Conservation (phyloP, 345 rosid genomes). For the Aurinia saxatilis region DNA sequence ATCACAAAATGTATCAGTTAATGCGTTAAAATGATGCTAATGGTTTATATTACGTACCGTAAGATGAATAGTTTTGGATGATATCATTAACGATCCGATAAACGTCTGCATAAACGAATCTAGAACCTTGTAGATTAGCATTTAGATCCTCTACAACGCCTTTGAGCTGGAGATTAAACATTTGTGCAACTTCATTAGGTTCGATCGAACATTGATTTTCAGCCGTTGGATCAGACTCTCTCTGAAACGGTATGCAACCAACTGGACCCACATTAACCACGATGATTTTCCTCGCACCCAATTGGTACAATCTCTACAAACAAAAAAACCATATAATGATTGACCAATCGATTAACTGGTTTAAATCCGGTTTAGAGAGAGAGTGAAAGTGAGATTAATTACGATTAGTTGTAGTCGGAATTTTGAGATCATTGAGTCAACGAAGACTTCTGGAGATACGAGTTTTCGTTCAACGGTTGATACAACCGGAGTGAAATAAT, state of each 20-base stretch:
- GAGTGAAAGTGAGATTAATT: background rate
- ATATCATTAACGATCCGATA: slow-evolving; percentile 47
- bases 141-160: slow-evolving; percentile 36
- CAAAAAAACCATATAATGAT: background rate
- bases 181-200: slow-evolving; percentile 50
- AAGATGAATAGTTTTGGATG: slow-evolving; percentile 38
- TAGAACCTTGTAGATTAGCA: slow-evolving; percentile 31
- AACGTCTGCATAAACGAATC: slow-evolving; percentile 45
- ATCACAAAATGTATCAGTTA: background rate
- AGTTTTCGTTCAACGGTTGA: slow-evolving; percentile 32
- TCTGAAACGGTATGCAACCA: slow-evolving; percentile 68
- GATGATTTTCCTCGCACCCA: slow-evolving; percentile 61
- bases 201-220: slow-evolving; percentile 36
- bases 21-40: background rate
- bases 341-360: background rate
- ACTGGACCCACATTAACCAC: slow-evolving; percentile 62
- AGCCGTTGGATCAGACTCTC: slow-evolving; percentile 39
- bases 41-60: slow-evolving; percentile 25
- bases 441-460: slow-evolving; percentile 43
- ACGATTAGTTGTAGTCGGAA: slow-evolving; percentile 58
- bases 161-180: slow-evolving; percentile 40
- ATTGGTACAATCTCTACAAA: slow-evolving; percentile 51
- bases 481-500: slow-evolving; percentile 55
- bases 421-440: slow-evolving; percentile 42
- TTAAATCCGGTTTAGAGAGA: background rate